Evolutionary conservation across 2,329 filamentous ascomycete species (phyloP).

Genomic region (Aspergillus unguis): DNA sequence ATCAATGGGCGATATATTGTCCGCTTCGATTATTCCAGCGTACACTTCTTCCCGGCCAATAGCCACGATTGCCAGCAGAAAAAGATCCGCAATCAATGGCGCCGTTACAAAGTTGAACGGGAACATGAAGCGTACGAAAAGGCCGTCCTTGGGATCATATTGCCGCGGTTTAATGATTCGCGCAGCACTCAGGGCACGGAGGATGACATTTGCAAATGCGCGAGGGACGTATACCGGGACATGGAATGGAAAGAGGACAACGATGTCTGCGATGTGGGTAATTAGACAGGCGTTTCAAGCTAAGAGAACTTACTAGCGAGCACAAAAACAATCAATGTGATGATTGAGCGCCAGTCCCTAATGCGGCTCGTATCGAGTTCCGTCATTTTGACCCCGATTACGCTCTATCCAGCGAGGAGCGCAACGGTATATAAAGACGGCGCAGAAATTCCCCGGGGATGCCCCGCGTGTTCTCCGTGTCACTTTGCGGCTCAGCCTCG

Average conservation of each 20-base stretch:
- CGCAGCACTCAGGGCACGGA: conserved; percentile 43
- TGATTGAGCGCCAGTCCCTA: conserved; percentile 64
- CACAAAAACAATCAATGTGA: conserved; percentile 67
- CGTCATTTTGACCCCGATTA: conserved; percentile 20
- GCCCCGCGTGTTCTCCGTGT: not conserved
- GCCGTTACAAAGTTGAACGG: conserved; percentile 70
- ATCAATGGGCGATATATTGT: conserved; percentile 66
- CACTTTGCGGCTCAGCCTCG: too few relatives aligned
- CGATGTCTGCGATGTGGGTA: conserved; percentile 52
- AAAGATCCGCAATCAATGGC: conserved; percentile 67
- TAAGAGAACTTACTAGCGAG: conserved; percentile 60
- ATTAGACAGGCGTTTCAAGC: not conserved
- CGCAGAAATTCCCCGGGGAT: too few relatives aligned
- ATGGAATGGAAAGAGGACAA: conserved; percentile 67
- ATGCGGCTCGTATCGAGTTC: conserved; percentile 55
- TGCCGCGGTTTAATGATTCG: conserved; percentile 52
- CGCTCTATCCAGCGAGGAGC: too few relatives aligned
- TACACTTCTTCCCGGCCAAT: conserved; percentile 65
- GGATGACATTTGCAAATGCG: conserved; percentile 44
- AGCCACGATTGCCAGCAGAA: conserved; percentile 65
- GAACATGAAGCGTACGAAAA: conserved; percentile 54
- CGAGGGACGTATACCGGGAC: conserved; percentile 61
- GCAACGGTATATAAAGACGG: too few relatives aligned
- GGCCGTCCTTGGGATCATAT: conserved; percentile 22
- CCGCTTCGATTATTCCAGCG: conserved; percentile 64